Evolutionary conservation across 768 basidiomycete genomes (phyloP).

Genomic region (Russula brevipes): DNA sequence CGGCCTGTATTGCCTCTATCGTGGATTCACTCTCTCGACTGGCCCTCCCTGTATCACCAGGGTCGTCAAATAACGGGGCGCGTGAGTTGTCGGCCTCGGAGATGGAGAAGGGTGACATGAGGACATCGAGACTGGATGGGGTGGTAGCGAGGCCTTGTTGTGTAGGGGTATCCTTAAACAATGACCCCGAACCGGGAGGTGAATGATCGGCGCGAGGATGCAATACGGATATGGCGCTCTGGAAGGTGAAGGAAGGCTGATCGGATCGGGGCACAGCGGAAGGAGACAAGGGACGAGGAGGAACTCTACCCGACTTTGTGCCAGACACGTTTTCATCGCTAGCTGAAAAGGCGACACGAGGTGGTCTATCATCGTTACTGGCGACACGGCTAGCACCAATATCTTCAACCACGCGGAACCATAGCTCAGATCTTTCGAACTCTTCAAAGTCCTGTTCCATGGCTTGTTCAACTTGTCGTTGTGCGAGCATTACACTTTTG

Average conservation of each 20-base stretch:
- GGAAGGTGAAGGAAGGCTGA: conserved; percentile 18
- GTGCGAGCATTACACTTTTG: conserved; percentile 75
- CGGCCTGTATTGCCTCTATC: conserved; percentile 96
- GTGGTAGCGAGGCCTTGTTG: conserved; percentile 28
- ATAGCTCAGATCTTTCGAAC: conserved; percentile 84
- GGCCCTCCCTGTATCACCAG: conserved; percentile 53
- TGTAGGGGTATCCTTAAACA: conserved; percentile 6
- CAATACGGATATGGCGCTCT: conserved; percentile 2
- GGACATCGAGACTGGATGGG: conserved; percentile 66
- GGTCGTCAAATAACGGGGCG: conserved; percentile 77
- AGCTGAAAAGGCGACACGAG: not conserved
- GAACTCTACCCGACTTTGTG: not conserved
- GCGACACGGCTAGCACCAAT: conserved; percentile 36
- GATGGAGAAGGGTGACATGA: conserved; percentile 69
- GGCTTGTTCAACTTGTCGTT: conserved; percentile 76
- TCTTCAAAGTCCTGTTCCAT: conserved; percentile 92
- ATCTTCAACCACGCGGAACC: conserved; percentile 84
- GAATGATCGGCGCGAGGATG: conserved; percentile 8
- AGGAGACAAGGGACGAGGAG: conserved; percentile 12
- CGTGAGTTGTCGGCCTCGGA: conserved; percentile 49
- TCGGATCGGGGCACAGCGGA: conserved; percentile 24
- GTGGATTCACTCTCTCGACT: conserved; percentile 68
- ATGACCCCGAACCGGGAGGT: conserved; percentile 12
- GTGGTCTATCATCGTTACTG: not conserved
- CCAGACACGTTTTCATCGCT: conserved; percentile 15